These are phyloP conservation scores for Oryza punctata DNA, from an alignment of 176 grass and related monocot genomes.

Conservation along the genomic window DNA sequence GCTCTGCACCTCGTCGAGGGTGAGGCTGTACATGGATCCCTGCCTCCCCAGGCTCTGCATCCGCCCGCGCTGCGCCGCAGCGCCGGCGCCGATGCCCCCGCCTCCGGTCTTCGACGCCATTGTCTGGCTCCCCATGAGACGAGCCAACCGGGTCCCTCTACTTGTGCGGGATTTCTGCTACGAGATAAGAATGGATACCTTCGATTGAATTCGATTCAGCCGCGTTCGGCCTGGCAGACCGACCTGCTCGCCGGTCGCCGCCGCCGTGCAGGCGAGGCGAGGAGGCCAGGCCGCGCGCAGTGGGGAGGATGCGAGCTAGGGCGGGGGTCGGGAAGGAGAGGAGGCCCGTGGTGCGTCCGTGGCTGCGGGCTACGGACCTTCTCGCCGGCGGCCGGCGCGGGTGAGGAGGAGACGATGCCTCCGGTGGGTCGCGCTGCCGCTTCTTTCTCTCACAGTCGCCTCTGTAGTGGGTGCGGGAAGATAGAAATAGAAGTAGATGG, in stretches of 20 bases:
- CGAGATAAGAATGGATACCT: background rate
- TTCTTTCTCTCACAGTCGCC: background rate
- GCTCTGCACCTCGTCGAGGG: slow-evolving; percentile 86
- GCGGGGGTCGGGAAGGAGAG: no score
- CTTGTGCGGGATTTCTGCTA: background rate
- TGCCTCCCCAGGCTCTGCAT: slow-evolving; percentile 64
- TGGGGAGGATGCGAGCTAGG: no score
- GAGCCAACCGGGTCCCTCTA: background rate
- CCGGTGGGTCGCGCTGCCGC: background rate
- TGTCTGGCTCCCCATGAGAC: slow-evolving; percentile 72
- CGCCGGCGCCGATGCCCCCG: background rate
- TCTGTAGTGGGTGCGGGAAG: background rate
- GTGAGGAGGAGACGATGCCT: background rate
- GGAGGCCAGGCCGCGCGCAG: no score
- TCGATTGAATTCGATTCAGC: background rate
- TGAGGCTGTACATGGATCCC: slow-evolving; percentile 86
- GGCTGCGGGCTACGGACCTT: background rate
- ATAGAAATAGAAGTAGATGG: no score
- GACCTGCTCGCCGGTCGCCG: no score
- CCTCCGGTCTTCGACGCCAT: slow-evolving; percentile 53
- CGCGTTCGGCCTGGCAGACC: no score
- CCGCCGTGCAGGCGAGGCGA: no score
- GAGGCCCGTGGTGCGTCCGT: no score
- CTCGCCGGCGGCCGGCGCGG: background rate
- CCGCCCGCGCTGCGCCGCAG: slow-evolving; percentile 40